A percentile compares a stretch with the other conserved stretches of the same genome.
These are phyloP conservation scores for Penicillium corylophilum DNA, from an alignment of 2,329 filamentous ascomycete species.

Conservation along the genomic window DNA sequence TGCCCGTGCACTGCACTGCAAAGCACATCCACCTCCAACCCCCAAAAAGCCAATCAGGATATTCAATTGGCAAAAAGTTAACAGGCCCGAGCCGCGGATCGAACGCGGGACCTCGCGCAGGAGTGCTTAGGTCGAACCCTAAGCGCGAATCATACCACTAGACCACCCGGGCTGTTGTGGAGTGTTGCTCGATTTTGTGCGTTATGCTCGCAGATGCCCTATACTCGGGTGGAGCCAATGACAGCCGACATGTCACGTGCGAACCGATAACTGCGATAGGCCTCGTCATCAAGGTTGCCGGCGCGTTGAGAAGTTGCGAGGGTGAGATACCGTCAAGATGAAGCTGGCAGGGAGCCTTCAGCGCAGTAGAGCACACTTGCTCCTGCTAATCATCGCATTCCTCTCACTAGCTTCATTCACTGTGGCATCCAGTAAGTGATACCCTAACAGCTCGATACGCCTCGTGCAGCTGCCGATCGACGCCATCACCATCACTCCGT, in stretches of 20 bases:
- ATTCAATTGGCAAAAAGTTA: not conserved
- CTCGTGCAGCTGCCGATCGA: not conserved
- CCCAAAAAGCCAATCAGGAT: not conserved
- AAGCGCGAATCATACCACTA: not conserved
- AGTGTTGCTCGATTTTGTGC: not conserved
- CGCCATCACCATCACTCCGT: not conserved
- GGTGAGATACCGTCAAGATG: slow-evolving; percentile 10
- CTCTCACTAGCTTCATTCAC: slow-evolving; percentile 30
- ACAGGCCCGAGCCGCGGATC: not conserved
- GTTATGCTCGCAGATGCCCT: not conserved
- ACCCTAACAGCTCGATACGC: not conserved
- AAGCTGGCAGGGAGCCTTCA: slow-evolving; percentile 19
- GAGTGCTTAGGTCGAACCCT: not conserved
- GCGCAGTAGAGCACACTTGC: slow-evolving; percentile 13
- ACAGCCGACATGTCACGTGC: slow-evolving; percentile 1
- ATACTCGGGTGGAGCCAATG: slow-evolving; percentile 1
- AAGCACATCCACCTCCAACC: too few species aligned
- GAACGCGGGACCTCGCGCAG: not conserved
- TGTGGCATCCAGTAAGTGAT: slow-evolving; percentile 37
- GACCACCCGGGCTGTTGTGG: not conserved
- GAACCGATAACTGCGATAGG: slow-evolving; percentile 14
- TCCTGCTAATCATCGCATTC: slow-evolving; percentile 29
- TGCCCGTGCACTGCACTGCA: too few species aligned
- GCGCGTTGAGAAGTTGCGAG: not conserved
- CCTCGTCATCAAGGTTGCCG: slow-evolving; percentile 11